Evolutionary conservation across 75 land plant species (phyloP).

Genomic region (Picea glauca): DNA sequence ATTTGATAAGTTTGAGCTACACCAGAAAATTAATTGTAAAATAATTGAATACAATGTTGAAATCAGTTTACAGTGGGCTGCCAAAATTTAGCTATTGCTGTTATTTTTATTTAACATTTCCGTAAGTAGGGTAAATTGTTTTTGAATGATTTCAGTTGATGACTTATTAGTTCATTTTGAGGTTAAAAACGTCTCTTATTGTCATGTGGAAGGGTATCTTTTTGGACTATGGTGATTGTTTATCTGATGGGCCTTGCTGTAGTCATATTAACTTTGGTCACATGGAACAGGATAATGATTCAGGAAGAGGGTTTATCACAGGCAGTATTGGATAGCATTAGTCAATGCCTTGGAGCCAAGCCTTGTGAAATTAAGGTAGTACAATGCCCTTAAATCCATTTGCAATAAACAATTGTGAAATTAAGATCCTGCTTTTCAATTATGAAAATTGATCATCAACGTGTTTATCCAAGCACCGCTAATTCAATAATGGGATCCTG

Average conservation of each 20-base stretch:
- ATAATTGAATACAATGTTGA: background rate
- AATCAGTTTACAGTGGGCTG: background rate
- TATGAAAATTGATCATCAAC: background rate
- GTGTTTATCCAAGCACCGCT: background rate
- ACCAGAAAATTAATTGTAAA: background rate
- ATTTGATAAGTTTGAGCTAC: background rate
- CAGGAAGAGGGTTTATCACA: slow-evolving; percentile 67
- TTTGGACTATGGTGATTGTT: too few species aligned
- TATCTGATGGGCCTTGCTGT: background rate
- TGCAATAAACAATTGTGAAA: background rate
- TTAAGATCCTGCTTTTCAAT: background rate
- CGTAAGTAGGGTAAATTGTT: background rate
- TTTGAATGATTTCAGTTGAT: background rate
- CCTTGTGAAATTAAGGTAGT: slow-evolving; percentile 79
- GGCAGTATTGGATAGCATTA: slow-evolving; percentile 43
- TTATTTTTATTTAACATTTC: background rate
- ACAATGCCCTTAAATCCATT: slow-evolving; percentile 8
- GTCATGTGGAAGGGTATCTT: too few species aligned
- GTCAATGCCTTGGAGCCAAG: slow-evolving; percentile 52
- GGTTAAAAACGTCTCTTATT: background rate
- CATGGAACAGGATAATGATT: slow-evolving; percentile 52
- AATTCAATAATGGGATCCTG: background rate
- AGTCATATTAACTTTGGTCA: background rate
- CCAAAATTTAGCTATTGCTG: background rate
- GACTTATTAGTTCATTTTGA: background rate